Conservation (phyloP, 73 alveolate species). For the Durusdinium trenchii region DNA sequence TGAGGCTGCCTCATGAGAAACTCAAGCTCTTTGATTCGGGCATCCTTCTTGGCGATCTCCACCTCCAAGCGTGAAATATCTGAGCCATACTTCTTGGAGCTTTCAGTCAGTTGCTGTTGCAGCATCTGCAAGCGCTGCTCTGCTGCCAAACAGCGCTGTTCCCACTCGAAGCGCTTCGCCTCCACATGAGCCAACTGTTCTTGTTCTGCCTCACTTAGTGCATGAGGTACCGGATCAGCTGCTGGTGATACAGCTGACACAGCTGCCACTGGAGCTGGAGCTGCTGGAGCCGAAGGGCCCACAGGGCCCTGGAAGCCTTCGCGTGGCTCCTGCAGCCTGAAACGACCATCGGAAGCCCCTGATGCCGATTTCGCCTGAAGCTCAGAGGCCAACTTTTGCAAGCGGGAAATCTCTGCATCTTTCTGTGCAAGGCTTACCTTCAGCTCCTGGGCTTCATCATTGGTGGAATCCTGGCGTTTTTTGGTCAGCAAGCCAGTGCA, state of each 20-base stretch:
- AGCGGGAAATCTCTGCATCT: conserved; percentile 75
- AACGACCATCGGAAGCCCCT: not conserved
- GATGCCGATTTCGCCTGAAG: not conserved
- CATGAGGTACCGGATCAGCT: conserved; percentile 4
- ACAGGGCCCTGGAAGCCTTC: not conserved
- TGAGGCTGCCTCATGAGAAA: conserved; percentile 36
- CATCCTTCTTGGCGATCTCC: conserved; percentile 92
- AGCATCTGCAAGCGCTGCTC: conserved; percentile 82
- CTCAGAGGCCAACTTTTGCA: conserved; percentile 42
- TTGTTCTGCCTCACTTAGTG: not conserved
- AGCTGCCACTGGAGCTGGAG: not conserved
- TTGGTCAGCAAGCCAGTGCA: conserved; percentile 70
- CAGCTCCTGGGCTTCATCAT: conserved; percentile 75
- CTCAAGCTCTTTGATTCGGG: conserved; percentile 71
- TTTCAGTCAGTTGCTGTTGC: conserved; percentile 86
- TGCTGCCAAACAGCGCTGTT: conserved; percentile 71
- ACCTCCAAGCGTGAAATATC: conserved; percentile 51
- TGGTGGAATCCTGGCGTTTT: conserved; percentile 39
- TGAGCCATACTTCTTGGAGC: conserved; percentile 69
- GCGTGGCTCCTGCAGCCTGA: not conserved
- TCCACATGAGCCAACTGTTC: conserved; percentile 86
- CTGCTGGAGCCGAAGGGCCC: not conserved
- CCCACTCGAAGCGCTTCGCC: conserved; percentile 87
- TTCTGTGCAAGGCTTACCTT: conserved; percentile 69
- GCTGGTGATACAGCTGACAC: too few relatives aligned